phyloP scores from a whole-genome alignment of 768 basidiomycete species.

The Tylopilus balloui region DNA sequence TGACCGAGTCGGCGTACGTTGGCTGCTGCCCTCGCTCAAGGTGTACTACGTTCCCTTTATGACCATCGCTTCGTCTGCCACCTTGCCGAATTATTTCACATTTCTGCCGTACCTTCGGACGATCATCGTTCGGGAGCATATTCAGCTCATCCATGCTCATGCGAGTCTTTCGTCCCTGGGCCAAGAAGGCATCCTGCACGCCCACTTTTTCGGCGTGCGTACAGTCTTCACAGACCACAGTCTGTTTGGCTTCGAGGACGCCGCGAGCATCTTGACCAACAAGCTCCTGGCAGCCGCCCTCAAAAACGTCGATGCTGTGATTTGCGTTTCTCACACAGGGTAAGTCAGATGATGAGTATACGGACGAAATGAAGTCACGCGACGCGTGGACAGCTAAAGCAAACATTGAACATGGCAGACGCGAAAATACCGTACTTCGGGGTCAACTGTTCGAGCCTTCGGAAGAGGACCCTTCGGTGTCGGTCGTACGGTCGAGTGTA shows the following conservation, averaged over 20 bases:
- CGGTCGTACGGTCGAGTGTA: constrained; percentile 53
- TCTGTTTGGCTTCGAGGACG: constrained; percentile 94
- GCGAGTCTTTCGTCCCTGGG: constrained; percentile 87
- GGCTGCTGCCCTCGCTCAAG: constrained; percentile 83
- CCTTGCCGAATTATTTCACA: constrained; percentile 90
- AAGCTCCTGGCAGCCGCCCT: constrained; percentile 86
- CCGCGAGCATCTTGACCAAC: constrained; percentile 95
- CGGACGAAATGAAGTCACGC: no score
- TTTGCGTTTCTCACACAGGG: constrained; percentile 98
- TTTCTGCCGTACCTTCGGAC: constrained; percentile 89
- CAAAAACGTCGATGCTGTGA: constrained; percentile 88
- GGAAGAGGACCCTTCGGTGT: constrained; percentile 39
- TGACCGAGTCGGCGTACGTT: constrained; percentile 83
- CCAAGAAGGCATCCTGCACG: constrained; percentile 88
- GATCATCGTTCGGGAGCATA: constrained; percentile 81
- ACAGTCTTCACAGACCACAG: constrained; percentile 98
- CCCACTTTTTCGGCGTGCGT: constrained; percentile 79
- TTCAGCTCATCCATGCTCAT: constrained; percentile 87
- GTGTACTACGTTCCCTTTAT: constrained; percentile 91
- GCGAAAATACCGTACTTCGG: constrained; percentile 95
- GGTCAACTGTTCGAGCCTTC: constrained; percentile 64
- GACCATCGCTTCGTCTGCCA: constrained; percentile 87
- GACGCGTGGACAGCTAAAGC: neutral
- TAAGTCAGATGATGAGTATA: constrained; percentile 31
- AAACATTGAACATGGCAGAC: constrained; percentile 42